Base-by-base conservation (phyloP, 2,329 filamentous ascomycete species). In the Paracorniculantispora psalliotae region DNA sequence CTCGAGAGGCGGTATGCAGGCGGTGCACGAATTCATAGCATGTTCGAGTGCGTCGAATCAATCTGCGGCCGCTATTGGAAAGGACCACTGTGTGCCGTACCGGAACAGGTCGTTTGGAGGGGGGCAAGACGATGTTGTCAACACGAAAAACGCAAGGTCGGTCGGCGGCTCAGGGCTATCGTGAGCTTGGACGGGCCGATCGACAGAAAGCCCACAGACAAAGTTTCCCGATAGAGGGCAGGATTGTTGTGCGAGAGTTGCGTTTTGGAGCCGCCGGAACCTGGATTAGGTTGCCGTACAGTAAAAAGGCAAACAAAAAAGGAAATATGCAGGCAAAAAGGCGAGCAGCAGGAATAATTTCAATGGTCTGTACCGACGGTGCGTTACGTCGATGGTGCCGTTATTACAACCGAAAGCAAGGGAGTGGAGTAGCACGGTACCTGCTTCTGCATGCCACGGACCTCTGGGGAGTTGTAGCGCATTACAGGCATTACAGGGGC, bases 391-490 rank as follows among this genome's bases (percentile, higher is more conserved):
- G 46, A 57, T 51, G 37, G 37, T 51, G 33, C 54, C 55, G 55
- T 50, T 44, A 39, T 57, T 46, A 50, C 55, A 44, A 57, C 46
- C 35, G 47, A 57, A 33, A 57, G 55, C 55, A 57, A 51, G 55
- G 55, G 47, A 57, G 47, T 50, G 55, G 46, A 57, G 55, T 43
- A 43, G 37, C 55, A 51, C 47, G 25, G 55, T 57, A 57, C 55
- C 55, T 57, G 55, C 37, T 50, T 57, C 46, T 19, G 35, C 33
- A 9, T 37, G 33, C 33, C 33, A 15, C 33, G 33, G 10, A 23
- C 21, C 41, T 44, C 21, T 15, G 13, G n/a, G 8, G 41, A 44
- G 41, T 44, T 44, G 17, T 44, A 19, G 41, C 17, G 41, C 21
- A 23, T 19, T 44, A n/a, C 41, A 15, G 12, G 33, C 17, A 9